phyloP scores from a whole-genome alignment of 768 basidiomycete genomes.

The Dendrothele bispora region DNA sequence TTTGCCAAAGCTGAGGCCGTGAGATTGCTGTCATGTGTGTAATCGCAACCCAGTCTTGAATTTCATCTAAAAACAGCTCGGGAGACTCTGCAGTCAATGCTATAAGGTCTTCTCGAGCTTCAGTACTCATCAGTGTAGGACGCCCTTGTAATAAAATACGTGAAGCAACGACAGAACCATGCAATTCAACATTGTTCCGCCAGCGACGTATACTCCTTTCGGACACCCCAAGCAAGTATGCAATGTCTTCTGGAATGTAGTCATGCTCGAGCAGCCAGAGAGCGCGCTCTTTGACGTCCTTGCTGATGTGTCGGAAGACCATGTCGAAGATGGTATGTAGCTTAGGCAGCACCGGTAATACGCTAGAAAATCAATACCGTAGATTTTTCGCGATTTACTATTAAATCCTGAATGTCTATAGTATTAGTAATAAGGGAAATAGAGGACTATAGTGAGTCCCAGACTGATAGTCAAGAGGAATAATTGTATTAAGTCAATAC shows the following conservation, averaged over 20 bases:
- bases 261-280: not conserved
- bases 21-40: constrained; percentile 15
- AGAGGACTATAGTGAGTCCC: too few species aligned
- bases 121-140: not conserved
- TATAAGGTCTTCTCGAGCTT: not conserved
- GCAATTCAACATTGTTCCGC: not conserved
- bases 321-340: too few species aligned
- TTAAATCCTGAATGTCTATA: too few species aligned
- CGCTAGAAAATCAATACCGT: too few species aligned
- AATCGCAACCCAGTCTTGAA: constrained; percentile 4
- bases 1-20: not conserved
- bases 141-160: not conserved
- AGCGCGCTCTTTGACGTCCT: not conserved
- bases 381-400: too few species aligned
- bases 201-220: not conserved
- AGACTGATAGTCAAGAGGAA: too few species aligned
- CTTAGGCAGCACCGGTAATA: too few species aligned
- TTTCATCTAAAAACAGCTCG: not conserved
- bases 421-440: too few species aligned
- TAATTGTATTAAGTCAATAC: too few species aligned
- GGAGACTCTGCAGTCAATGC: not conserved
- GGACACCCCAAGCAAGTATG: not conserved
- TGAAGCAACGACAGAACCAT: constrained; percentile 1
- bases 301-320: not conserved
- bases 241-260: not conserved